Evolutionary conservation across 2,329 filamentous ascomycete genomes (phyloP).

Genomic region (Colletotrichum gigasporum): DNA sequence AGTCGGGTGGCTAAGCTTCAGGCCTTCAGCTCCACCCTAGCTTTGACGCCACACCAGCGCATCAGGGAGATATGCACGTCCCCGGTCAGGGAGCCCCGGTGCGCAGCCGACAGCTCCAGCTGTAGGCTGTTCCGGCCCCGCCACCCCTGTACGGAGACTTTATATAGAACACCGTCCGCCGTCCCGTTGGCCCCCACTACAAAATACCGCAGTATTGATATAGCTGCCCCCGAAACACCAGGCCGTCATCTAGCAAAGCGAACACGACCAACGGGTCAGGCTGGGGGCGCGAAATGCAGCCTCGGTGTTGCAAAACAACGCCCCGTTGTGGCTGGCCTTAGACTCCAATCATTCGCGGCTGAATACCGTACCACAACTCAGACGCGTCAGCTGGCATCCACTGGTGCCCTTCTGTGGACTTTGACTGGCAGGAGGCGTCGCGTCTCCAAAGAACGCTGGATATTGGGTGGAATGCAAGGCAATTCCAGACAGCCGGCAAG

Average conservation of each 20-base stretch:
- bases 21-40: slow-evolving; percentile 32
- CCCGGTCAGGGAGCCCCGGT: slow-evolving; percentile 18
- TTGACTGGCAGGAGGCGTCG: neutral
- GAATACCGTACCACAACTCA: neutral
- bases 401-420: neutral
- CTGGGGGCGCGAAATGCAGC: neutral
- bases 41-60: slow-evolving; percentile 33
- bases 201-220: no score
- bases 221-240: no score
- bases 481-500: no score
- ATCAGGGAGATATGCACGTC: slow-evolving; percentile 24
- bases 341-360: no score
- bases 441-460: no score
- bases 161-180: slow-evolving; percentile 24
- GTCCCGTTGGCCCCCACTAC: no score
- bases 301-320: no score
- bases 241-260: no score
- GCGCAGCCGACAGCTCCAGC: slow-evolving; percentile 19
- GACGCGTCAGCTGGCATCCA: slow-evolving; percentile 9
- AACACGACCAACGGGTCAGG: no score
- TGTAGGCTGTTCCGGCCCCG: slow-evolving; percentile 14
- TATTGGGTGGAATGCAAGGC: no score
- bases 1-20: slow-evolving; percentile 33
- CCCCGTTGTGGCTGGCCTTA: no score
- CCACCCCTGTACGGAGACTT: slow-evolving; percentile 12